Evolutionary conservation across 2,329 filamentous ascomycete species (phyloP).

Genomic region (Grosmannia clavigera): DNA sequence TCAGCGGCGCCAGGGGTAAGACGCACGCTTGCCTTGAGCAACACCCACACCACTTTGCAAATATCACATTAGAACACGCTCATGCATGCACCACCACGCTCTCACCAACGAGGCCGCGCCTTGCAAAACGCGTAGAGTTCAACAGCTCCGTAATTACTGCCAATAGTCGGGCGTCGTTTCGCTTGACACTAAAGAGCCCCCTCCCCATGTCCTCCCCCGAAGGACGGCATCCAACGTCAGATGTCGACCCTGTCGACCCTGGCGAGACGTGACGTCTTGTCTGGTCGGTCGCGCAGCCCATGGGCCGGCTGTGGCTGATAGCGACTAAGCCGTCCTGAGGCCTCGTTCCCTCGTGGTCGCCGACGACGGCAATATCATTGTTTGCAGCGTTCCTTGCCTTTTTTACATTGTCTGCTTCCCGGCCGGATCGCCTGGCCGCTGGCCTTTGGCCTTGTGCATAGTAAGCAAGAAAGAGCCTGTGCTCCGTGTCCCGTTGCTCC

Average conservation of each 20-base stretch:
- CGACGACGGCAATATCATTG: neutral
- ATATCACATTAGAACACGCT: constrained; percentile 2
- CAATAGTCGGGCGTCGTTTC: constrained; percentile 3
- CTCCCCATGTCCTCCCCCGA: neutral
- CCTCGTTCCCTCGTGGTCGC: neutral
- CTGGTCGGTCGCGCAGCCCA: neutral
- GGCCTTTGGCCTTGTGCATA: neutral
- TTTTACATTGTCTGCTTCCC: neutral
- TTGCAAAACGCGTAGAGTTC: neutral
- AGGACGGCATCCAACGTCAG: neutral
- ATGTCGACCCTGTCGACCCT: neutral
- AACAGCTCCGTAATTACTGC: constrained; percentile 2
- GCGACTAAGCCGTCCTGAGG: neutral
- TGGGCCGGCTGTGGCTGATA: neutral
- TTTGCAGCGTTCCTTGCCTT: neutral
- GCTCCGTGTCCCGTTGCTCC: neutral
- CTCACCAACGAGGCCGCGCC: neutral
- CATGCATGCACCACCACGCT: neutral
- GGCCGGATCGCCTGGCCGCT: neutral
- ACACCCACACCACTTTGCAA: neutral
- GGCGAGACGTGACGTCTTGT: neutral
- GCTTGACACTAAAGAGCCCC: neutral
- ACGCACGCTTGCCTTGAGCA: neutral
- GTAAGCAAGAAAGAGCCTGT: neutral
- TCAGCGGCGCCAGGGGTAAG: neutral